Percentiles rank a stretch among this genome's conserved stretches.
Conservation (phyloP, 768 basidiomycete genomes). For the Macrocybe gigantea region DNA sequence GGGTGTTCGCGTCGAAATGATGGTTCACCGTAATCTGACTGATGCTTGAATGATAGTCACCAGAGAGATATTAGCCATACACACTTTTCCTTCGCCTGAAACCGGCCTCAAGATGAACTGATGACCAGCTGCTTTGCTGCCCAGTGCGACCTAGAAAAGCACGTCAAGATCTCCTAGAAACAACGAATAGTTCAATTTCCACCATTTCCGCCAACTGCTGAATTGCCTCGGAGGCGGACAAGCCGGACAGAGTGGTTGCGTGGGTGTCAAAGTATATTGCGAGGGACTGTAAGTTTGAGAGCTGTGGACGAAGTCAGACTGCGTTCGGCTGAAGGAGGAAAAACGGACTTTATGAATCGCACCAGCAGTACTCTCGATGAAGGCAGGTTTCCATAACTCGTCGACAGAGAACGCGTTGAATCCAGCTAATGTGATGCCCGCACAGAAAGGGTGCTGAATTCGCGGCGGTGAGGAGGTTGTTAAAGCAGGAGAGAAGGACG, state of each 20-base stretch:
- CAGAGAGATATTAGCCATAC: conserved; percentile 15
- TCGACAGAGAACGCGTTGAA: conserved; percentile 91
- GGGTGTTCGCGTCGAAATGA: conserved; percentile 62
- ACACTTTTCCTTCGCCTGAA: conserved; percentile 86
- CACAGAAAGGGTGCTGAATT: conserved; percentile 86
- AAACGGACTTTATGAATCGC: conserved; percentile 79
- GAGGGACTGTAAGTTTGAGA: conserved; percentile 81
- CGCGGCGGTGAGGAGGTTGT: background rate
- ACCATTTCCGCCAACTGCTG: conserved; percentile 32
- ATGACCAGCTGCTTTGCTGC: conserved; percentile 53
- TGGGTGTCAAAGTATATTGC: conserved; percentile 97
- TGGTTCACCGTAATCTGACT: conserved; percentile 79
- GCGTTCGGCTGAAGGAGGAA: background rate
- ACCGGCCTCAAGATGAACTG: conserved; percentile 96
- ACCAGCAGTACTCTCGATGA: conserved; percentile 84
- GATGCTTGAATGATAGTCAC: conserved; percentile 3
- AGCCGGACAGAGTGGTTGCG: conserved; percentile 51
- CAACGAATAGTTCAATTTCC: too few relatives aligned
- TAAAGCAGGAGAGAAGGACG: conserved; percentile 18
- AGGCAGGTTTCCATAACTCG: conserved; percentile 81
- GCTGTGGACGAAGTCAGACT: conserved; percentile 30
- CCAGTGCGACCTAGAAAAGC: conserved; percentile 4
- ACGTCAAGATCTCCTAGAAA: too few relatives aligned
- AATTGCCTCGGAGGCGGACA: background rate
- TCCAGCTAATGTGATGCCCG: conserved; percentile 80